Conservation (phyloP, 2,329 filamentous ascomycete genomes). For the Phyllosticta paracitricarpa region DNA sequence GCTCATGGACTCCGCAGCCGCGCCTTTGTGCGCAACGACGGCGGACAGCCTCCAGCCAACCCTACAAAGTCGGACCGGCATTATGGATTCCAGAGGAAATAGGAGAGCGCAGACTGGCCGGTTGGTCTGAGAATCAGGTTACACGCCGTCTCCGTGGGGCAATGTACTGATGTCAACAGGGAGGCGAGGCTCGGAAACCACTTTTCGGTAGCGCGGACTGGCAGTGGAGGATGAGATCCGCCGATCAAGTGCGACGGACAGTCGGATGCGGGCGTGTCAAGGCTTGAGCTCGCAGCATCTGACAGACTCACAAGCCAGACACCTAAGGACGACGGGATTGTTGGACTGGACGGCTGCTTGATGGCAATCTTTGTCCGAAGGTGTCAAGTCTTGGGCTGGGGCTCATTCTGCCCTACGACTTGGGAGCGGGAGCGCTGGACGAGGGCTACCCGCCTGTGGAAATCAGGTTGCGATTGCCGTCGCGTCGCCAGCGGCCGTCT, state of each 20-base stretch:
- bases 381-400: background rate
- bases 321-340: background rate
- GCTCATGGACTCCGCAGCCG: constrained; percentile 1
- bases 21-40: background rate
- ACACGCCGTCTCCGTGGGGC: constrained; percentile 1
- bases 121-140: constrained; percentile 6
- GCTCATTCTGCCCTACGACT: background rate
- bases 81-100: background rate
- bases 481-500: background rate
- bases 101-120: background rate
- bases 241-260: background rate
- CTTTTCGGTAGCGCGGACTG: constrained; percentile 9
- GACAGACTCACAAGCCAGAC: background rate
- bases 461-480: background rate
- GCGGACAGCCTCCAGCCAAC: background rate
- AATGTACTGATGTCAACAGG: constrained; percentile 9
- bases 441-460: background rate
- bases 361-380: background rate
- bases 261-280: background rate
- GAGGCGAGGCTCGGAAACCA: constrained; percentile 8
- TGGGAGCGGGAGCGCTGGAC: background rate
- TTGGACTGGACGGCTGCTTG: background rate
- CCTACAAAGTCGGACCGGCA: background rate
- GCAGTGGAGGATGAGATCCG: background rate
- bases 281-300: background rate